Conservation (phyloP, 73 alveolate genomes). For the Uronychia binucleata region DNA sequence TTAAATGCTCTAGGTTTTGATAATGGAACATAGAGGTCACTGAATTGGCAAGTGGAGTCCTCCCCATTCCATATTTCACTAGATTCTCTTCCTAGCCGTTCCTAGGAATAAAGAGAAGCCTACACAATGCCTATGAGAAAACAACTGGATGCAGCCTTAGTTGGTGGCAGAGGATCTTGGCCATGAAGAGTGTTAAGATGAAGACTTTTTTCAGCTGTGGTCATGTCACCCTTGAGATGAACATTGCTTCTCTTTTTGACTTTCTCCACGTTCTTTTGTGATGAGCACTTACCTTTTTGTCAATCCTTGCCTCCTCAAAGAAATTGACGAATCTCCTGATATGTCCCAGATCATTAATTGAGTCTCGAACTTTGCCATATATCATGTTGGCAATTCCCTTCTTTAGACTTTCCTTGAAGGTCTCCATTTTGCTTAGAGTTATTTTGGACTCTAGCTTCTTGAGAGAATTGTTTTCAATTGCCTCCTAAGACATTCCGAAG, state of each 20-base stretch:
- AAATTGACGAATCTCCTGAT: not conserved
- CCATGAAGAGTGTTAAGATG: too few species aligned
- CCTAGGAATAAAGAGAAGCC: not conserved
- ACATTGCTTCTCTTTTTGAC: too few species aligned
- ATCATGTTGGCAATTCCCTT: not conserved
- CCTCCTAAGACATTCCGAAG: not conserved
- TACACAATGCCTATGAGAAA: not conserved
- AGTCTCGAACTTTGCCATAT: not conserved
- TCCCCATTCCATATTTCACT: not conserved
- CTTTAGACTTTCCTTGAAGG: not conserved
- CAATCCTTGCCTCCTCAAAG: not conserved
- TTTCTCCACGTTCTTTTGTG: too few species aligned
- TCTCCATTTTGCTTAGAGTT: not conserved
- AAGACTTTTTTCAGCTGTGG: too few species aligned
- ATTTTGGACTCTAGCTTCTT: not conserved
- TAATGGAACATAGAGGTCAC: slow-evolving; percentile 45
- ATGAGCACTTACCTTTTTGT: not conserved
- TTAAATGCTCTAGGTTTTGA: slow-evolving; percentile 25
- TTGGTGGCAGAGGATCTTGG: too few species aligned
- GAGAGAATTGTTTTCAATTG: too few species aligned
- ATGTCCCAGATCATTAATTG: not conserved
- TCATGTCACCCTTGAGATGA: too few species aligned
- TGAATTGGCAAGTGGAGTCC: not conserved
- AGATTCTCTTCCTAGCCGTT: not conserved
- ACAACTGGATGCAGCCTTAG: not conserved